Evolutionary conservation across 768 basidiomycete genomes (phyloP), one percentile per base, ranked within the genome.

Genomic region (Suillus sp.): DNA sequence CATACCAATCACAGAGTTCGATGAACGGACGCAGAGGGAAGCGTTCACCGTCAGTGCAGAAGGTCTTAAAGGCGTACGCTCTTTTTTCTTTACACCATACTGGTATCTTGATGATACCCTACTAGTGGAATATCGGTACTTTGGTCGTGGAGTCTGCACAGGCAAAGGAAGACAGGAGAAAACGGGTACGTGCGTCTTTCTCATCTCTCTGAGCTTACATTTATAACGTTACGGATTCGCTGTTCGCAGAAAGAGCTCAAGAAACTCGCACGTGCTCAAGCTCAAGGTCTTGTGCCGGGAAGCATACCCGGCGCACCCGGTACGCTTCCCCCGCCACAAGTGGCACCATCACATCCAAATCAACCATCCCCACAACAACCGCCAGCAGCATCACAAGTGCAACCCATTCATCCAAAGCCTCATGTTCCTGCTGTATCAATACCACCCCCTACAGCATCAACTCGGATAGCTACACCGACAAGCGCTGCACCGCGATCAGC

Each of bases 131-230:
- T 69, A 76, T 83, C 18, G 82, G 79, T 61, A 73, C 83, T 9
- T 78, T 91, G 27, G 79, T 91, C 4, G 75, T 83, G 35, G 89
- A 90, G 74, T 86, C 89, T 5, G 84, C 88, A 1, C 90, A 91
- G 75, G 90, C 89, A 47, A 79, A 86, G 61, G 90, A 91, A 74
- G 90, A 91, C 76, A 80, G 89, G 72, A 91, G 87, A 80, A 88
- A 85, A 78, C 84, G 88, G 80, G 89, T 90, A 55, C 69, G 89
- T 84, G 51, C 65, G 30, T 25, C 58, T 40, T 61, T 57, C 11
- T 18, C 59, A 48, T 64, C 62, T 4, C 38, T 45, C 62, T 45
- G 22, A 37, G 64, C n/a, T 62, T 54, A 20, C 54, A 59, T 65
- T 63, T 60, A 72, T 56, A 48, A 45, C 64, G 59, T 56, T 34